A percentile compares a stretch with the other conserved stretches of the same genome.
Conservation (phyloP, 768 basidiomycete species). For the Suillus ampliporus region DNA sequence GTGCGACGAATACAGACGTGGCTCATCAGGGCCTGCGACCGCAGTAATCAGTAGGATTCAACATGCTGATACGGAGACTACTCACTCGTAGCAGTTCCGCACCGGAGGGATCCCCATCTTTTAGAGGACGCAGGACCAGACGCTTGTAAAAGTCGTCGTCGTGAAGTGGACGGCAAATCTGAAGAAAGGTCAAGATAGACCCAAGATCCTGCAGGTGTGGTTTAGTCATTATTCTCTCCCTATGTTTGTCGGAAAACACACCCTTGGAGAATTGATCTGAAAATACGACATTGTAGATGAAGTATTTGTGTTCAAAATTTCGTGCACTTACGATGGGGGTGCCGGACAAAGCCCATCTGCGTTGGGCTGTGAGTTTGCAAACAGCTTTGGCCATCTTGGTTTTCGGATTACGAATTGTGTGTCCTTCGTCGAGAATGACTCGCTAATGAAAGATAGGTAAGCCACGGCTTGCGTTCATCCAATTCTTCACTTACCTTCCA, state of each 20-base stretch:
- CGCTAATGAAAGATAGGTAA: constrained; percentile 47
- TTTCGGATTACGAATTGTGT: constrained; percentile 83
- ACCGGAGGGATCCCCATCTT: constrained; percentile 68
- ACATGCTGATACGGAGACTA: constrained; percentile 8
- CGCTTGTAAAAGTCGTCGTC: constrained; percentile 83
- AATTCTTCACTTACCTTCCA: constrained; percentile 70
- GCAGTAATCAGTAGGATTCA: constrained; percentile 13
- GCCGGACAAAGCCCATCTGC: constrained; percentile 82
- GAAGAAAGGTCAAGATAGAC: constrained; percentile 82
- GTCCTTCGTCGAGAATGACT: constrained; percentile 88
- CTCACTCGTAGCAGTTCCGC: constrained; percentile 72
- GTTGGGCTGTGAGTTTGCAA: constrained; percentile 64
- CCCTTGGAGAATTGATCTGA: constrained; percentile 82
- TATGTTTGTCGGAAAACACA: constrained; percentile 28
- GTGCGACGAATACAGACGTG: constrained; percentile 82
- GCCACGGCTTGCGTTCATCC: neutral
- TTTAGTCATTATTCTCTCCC: neutral
- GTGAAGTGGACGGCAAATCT: constrained; percentile 85
- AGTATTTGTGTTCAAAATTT: neutral
- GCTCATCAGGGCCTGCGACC: constrained; percentile 70
- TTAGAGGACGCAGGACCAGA: constrained; percentile 78
- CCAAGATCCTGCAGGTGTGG: constrained; percentile 73
- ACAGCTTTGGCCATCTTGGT: constrained; percentile 84
- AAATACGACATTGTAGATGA: constrained; percentile 4
- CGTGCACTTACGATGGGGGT: constrained; percentile 81